Conservation (phyloP, 352 stramenopile species). For the Pythium angustatum region DNA sequence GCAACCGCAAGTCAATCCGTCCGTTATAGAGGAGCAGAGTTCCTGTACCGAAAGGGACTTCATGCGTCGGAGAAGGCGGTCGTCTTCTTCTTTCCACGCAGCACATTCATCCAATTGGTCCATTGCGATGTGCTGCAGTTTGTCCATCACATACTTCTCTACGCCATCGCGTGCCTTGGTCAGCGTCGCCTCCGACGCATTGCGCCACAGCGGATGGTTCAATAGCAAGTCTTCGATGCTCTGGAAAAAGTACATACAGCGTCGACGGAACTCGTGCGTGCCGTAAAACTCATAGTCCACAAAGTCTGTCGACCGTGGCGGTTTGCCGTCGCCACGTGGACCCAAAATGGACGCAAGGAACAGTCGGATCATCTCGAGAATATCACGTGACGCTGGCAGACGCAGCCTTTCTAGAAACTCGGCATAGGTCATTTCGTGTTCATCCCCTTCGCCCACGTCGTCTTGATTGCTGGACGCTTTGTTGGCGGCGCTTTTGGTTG, state of each 20-base stretch:
- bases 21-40: too few relatives aligned
- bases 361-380: conserved; percentile 70
- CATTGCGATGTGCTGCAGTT: conserved; percentile 80
- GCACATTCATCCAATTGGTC: conserved; percentile 65
- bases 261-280: conserved; percentile 61
- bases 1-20: neutral
- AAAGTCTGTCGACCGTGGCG: conserved; percentile 66
- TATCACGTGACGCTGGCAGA: conserved; percentile 65
- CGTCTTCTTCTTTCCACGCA: conserved; percentile 75
- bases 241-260: conserved; percentile 74
- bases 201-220: conserved; percentile 62
- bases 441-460: conserved; percentile 29
- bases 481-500: conserved; percentile 34
- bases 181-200: conserved; percentile 62
- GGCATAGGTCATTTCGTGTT: conserved; percentile 66
- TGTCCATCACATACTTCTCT: conserved; percentile 93
- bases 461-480: conserved; percentile 23
- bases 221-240: conserved; percentile 62
- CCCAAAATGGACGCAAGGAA: conserved; percentile 81
- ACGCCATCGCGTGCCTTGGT: conserved; percentile 77
- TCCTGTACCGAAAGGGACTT: conserved; percentile 67
- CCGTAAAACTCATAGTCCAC: conserved; percentile 85
- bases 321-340: conserved; percentile 69
- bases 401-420: conserved; percentile 79
- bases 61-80: conserved; percentile 73